Evolutionary conservation across 2,329 filamentous ascomycete species (phyloP), one percentile per base, ranked within the genome.

Genomic region (Fusarium metavorans): DNA sequence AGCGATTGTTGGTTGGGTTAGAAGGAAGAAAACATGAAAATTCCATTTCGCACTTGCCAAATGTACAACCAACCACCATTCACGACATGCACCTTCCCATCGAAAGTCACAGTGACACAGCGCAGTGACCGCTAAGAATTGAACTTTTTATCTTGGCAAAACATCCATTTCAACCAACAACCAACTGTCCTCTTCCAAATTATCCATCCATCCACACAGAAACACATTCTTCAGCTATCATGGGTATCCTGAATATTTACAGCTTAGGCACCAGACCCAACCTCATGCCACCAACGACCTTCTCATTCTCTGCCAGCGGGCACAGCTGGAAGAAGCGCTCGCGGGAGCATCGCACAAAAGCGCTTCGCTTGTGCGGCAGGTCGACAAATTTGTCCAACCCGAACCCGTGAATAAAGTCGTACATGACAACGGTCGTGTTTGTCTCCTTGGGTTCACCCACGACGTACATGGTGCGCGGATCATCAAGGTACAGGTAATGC

Each of bases 331-430:
- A 94, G 85, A 93, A 94, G 66, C 91, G 86, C 80, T 92, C 91
- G 9, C 92, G 85, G 60, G 89, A 89, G 77, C 92, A 92, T 68
- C 87, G 86, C 80, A 93, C 88, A 70, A 93, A 88, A 2, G 91
- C 92, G 66, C 91, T 92, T 32, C 93, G 88, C 85, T 94, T 94
- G 76, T 94, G 90, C 6, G 92, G 91, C 71, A 94, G 82, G 75
- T 94, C 93, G 71, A 94, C 89, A 70, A 93, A 90, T 82, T 93
- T 93, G 76, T 93, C 91, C 41, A 95, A 85, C 8, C 90, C 90
- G 77, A 95, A 92, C 2, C 93, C 93, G 77, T 94, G 92, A 60
- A 92, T 90, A 64, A 94, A 88, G 76, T 95, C 93, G 81, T 95
- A 95, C 71, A 91, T 90, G 67, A 95, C 85, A 16, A 95, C 91